Conservation (phyloP, 495 filamentous ascomycete species). For the Cenococcum geophilum region DNA sequence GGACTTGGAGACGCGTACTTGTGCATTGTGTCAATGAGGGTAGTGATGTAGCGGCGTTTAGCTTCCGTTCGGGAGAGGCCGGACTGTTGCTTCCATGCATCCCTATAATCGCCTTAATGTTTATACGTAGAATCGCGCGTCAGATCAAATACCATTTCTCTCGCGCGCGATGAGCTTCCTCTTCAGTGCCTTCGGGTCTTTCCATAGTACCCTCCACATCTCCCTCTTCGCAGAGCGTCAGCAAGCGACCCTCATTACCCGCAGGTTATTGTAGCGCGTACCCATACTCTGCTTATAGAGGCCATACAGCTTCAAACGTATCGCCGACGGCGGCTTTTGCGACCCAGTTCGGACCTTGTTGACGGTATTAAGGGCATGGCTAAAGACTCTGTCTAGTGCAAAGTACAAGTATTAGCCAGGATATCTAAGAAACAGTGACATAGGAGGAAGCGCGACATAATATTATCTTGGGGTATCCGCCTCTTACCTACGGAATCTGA, state of each 20-base stretch:
- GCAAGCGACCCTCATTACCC: conserved; percentile 5
- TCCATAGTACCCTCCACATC: conserved; percentile 92
- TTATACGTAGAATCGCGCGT: conserved; percentile 13
- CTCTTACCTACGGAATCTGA: conserved; percentile 32
- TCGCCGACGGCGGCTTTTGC: conserved; percentile 73
- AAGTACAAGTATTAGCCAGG: not conserved
- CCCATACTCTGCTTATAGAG: conserved; percentile 98
- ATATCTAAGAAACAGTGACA: not conserved
- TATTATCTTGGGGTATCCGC: not conserved
- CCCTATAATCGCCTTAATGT: conserved; percentile 43
- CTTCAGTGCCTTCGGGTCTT: conserved; percentile 56
- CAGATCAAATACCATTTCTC: conserved; percentile 52
- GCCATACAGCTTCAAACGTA: conserved; percentile 88
- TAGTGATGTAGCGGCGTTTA: conserved; percentile 87
- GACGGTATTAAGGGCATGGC: conserved; percentile 96
- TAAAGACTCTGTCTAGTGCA: conserved; percentile 83
- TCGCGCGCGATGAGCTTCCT: conserved; percentile 50
- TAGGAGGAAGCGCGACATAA: not conserved
- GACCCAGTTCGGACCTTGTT: conserved; percentile 94
- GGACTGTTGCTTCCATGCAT: conserved; percentile 85
- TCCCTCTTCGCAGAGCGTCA: conserved; percentile 56
- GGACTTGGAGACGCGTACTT: conserved; percentile 75
- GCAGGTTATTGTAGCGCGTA: conserved; percentile 30
- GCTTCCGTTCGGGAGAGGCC: conserved; percentile 82
- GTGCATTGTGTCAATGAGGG: conserved; percentile 95